phyloP scores from a whole-genome alignment of 2,329 filamentous ascomycete species.

The Chaetomiaceae sp. region DNA sequence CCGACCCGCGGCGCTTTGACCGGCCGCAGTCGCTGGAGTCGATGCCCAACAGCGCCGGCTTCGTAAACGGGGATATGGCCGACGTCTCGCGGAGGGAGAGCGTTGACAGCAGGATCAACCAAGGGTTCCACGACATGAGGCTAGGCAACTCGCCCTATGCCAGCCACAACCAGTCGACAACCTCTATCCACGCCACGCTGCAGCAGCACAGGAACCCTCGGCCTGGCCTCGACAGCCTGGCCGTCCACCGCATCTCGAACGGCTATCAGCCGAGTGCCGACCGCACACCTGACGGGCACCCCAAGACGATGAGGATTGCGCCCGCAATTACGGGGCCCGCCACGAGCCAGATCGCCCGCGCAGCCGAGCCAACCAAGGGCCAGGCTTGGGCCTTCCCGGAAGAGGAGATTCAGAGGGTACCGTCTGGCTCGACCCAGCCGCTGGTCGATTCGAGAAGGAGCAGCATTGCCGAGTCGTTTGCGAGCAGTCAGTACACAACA shows the following conservation, averaged over 20 bases:
- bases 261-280: conserved; percentile 58
- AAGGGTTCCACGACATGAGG: conserved; percentile 63
- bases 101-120: conserved; percentile 73
- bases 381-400: conserved; percentile 82
- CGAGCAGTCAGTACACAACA: conserved; percentile 72
- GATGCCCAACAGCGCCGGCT: conserved; percentile 30
- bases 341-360: conserved; percentile 60
- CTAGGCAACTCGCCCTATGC: conserved; percentile 68
- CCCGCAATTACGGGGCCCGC: conserved; percentile 71
- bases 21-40: conserved; percentile 40
- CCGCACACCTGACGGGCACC: conserved; percentile 48
- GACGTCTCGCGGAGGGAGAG: conserved; percentile 65
- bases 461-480: conserved; percentile 71
- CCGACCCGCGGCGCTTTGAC: conserved; percentile 41
- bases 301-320: conserved; percentile 58
- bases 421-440: conserved; percentile 42
- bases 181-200: conserved; percentile 66
- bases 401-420: conserved; percentile 54
- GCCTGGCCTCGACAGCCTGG: conserved; percentile 45
- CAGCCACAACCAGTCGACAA: conserved; percentile 71
- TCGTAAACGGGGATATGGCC: conserved; percentile 33
- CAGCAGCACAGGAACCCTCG: conserved; percentile 62
- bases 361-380: conserved; percentile 74
- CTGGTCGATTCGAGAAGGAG: conserved; percentile 66
- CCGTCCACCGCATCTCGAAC: conserved; percentile 58